Base-by-base conservation (phyloP, 306 rosid species). In the Castanospermum australe region DNA sequence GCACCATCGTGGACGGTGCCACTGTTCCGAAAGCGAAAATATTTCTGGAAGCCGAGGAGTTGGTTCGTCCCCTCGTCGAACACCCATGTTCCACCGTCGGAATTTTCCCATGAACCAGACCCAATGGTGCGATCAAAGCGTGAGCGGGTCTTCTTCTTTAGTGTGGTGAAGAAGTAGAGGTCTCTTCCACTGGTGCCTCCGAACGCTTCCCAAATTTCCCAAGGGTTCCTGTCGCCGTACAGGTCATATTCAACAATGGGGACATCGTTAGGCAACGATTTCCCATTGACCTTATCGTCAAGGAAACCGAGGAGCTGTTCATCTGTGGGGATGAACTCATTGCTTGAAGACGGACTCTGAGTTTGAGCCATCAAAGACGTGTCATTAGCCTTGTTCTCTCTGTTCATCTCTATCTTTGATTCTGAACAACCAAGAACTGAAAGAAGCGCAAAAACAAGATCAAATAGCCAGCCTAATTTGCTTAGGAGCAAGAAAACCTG, bases 141-240 rank as follows among this genome's bases (percentile, higher is more conserved):
- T 1, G 30, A 13, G 21, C 71, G 4, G 0, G 3, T 33, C 18
- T 69, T 79, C 71, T 17, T 79, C 71, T 79, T 79, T 0, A 47
- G 33, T 0, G 2, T 45, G 4, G 64, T 69, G 71, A 79, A 79
- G 21, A 79, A 69, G 8, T 69, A 79, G 0, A 79, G 42, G 42
- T 79, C 83, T 6, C 6, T 79, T 33, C 44, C 83, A 1, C 3
- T 8, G 0, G 50, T 55, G 5, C 17, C 71, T 30, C 3, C 32
- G n/a, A 69, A 69, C 13, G 28, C 64, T n/a, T 79, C 52, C 71
- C 83, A 79, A 57, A 79, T 79, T 2, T 79, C 55, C 75, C 59
- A 55, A 6, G 82, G 69, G 18, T 60, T 69, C 1, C 22, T 45
- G 0, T 32, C 21, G 2, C 77, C 77, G 2, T 8, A 79, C 30